A percentile compares a stretch with the other conserved stretches of the same genome.
Conservation (phyloP, 2,329 filamentous ascomycete genomes). For the Microdochium trichocladiopsis region DNA sequence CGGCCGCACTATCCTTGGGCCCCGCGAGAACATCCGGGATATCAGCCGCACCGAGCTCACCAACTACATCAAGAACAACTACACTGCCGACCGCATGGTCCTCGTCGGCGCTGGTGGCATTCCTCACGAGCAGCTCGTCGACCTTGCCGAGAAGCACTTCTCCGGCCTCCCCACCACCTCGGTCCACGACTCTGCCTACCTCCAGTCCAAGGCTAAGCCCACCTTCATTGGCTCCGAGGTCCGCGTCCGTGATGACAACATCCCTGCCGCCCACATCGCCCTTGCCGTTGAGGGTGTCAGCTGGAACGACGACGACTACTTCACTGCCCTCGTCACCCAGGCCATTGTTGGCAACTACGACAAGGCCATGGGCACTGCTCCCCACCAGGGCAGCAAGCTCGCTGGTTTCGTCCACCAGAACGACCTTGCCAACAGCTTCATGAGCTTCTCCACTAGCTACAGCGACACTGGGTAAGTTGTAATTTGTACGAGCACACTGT, state of each 20-base stretch:
- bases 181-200: slow-evolving; percentile 65
- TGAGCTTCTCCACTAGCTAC: slow-evolving; percentile 99
- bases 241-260: slow-evolving; percentile 89
- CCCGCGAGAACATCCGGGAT: slow-evolving; percentile 95
- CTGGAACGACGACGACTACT: slow-evolving; percentile 99
- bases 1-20: slow-evolving; percentile 94
- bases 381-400: slow-evolving; percentile 97
- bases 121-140: slow-evolving; percentile 88
- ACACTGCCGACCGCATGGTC: slow-evolving; percentile 99
- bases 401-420: slow-evolving; percentile 91
- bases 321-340: slow-evolving; percentile 94
- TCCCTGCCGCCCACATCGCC: slow-evolving; percentile 94
- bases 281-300: slow-evolving; percentile 98
- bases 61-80: slow-evolving; percentile 99
- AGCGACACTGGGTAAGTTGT: slow-evolving; percentile 93
- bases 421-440: slow-evolving; percentile 98
- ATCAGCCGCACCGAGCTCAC: slow-evolving; percentile 86
- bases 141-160: slow-evolving; percentile 96
- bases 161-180: slow-evolving; percentile 67
- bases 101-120: slow-evolving; percentile 92
- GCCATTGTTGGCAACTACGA: slow-evolving; percentile 99
- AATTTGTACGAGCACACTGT: no score
- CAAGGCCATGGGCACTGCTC: slow-evolving; percentile 94
- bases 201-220: slow-evolving; percentile 78
- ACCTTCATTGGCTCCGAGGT: slow-evolving; percentile 97